Evolutionary conservation across 306 rosid genomes (phyloP).

Genomic region (Cucurbita argyrosperma): DNA sequence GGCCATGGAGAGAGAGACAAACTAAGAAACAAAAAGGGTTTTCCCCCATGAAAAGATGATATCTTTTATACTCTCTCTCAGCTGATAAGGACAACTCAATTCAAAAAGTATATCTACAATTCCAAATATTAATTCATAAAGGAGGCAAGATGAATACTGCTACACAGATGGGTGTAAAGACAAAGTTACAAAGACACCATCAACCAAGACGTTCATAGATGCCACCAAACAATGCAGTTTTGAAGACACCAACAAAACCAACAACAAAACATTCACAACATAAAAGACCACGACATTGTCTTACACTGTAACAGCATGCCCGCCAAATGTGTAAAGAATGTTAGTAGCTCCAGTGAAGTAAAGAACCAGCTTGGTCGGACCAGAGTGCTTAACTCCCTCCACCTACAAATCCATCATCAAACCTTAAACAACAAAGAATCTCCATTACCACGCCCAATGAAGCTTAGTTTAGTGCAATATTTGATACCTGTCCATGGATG

Average conservation of each 20-base stretch:
- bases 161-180: background rate
- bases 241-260: background rate
- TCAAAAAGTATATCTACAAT: background rate
- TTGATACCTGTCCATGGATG: conserved; percentile 77
- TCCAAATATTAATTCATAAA: conserved; percentile 4
- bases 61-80: background rate
- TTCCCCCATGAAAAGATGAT: background rate
- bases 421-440: background rate
- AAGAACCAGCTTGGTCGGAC: conserved; percentile 72
- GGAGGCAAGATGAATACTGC: background rate
- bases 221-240: background rate
- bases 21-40: background rate
- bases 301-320: conserved; percentile 99
- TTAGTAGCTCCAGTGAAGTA: conserved; percentile 99
- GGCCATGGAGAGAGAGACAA: background rate
- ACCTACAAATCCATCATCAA: conserved; percentile 9
- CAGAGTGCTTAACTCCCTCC: conserved; percentile 91
- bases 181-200: background rate
- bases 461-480: background rate
- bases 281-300: conserved; percentile 17
- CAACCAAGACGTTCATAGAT: background rate
- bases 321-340: conserved; percentile 99
- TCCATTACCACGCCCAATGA: background rate
- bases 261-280: background rate
- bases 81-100: background rate